These are phyloP conservation scores for Vitis labrusca DNA, from an alignment of 164 flowering plant genomes.

Conservation along the genomic window DNA sequence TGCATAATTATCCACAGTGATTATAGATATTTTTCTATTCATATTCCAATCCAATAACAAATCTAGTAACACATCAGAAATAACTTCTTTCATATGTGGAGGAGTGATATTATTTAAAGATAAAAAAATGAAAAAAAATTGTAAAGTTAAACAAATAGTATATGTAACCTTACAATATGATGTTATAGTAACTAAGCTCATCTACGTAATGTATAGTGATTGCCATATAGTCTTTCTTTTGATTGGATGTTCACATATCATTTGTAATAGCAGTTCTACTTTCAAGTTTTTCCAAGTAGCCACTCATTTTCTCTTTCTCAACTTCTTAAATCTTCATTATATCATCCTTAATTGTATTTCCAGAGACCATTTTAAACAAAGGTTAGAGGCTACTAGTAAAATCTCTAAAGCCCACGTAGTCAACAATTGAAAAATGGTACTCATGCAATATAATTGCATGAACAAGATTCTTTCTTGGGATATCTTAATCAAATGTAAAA, in stretches of 20 bases:
- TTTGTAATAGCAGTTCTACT: no score
- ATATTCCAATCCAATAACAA: not conserved
- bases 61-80: no score
- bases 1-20: conserved; percentile 1
- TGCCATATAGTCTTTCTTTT: not conserved
- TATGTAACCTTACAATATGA: conserved; percentile 2
- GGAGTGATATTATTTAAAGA: no score
- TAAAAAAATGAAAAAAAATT: not conserved
- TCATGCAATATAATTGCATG: conserved; percentile 1
- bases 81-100: no score
- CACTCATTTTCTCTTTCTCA: no score
- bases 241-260: no score
- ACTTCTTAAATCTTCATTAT: not conserved
- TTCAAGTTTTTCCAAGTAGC: no score
- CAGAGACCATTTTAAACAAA: not conserved
- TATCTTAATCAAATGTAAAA: conserved; percentile 5
- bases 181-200: not conserved
- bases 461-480: not conserved
- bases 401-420: conserved; percentile 1
- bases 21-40: not conserved
- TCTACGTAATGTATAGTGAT: not conserved
- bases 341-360: conserved; percentile 11
- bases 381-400: not conserved
- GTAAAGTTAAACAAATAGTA: not conserved
- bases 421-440: conserved; percentile 12